Base-by-base conservation (phyloP, 441 rosid species). In the Jatropha multifida region DNA sequence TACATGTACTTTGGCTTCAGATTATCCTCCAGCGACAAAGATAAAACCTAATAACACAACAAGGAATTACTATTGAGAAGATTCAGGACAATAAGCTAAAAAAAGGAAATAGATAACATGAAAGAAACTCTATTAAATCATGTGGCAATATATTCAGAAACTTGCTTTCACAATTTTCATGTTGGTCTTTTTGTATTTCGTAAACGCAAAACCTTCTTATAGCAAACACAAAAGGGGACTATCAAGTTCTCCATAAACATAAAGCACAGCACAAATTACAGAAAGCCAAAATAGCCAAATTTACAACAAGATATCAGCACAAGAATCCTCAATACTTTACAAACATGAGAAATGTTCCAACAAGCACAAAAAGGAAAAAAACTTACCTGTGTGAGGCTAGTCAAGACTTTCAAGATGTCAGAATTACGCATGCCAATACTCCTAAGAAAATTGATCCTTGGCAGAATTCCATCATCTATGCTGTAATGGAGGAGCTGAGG, bases 401-500 rank as follows among this genome's bases (percentile, higher is more conserved):
- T 95, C 81, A 92, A 89, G 86, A 95, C 92, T 89, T 95, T 95
- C 84, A 95, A 76, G 80, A 93, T 93, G 73, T 93, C 98, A 69
- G 95, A 79, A 82, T 90, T 79, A 74, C 72, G 54, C 98, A 95
- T 88, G 63, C 99, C 98, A 42, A 92, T 93, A 76, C 94, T 93
- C 84, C 98, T 85, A 64, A 92, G 88, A 80, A 95, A 95, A 80
- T 92, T 90, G 86, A 95, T 95, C 82, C 96, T 85, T 23, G 99
- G 98, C 78, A 95, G 80, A 59, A 93, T 86, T 40, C 97, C 99
- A 17, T 92, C 94, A 40, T 95, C 97, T 0, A 95, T 89, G 80
- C 99, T 95, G 81, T 95, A 95, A 76, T 93, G 98, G 72, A 95
- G 96, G 62, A 95, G 86, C 86, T 93, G 99, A 5, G 98, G 98